phyloP scores from a whole-genome alignment of 2,329 filamentous ascomycete genomes.

The Exophiala alcalophila region DNA sequence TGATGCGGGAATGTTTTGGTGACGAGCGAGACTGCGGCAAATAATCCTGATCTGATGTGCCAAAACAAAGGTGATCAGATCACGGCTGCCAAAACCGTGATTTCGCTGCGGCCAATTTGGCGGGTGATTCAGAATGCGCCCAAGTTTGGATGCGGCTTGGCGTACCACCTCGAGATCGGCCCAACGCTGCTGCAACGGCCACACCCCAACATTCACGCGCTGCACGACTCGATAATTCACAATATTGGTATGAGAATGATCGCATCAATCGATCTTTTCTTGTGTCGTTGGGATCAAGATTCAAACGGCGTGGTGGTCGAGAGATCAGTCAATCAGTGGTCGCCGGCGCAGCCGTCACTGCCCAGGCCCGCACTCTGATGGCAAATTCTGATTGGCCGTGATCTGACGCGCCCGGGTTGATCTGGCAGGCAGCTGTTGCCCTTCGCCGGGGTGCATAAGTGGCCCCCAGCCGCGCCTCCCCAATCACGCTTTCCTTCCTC shows the following conservation, averaged over 20 bases:
- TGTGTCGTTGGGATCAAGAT: constrained; percentile 20
- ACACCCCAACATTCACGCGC: constrained; percentile 6
- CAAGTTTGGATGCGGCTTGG: constrained; percentile 23
- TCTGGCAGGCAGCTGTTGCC: constrained; percentile 15
- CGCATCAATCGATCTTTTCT: constrained; percentile 1
- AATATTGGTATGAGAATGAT: constrained; percentile 16
- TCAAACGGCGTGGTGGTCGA: constrained; percentile 11
- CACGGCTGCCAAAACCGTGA: constrained; percentile 17
- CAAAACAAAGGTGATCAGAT: constrained; percentile 26
- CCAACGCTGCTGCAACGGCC: neutral
- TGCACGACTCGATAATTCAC: constrained; percentile 17
- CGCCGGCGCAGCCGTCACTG: neutral
- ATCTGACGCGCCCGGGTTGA: constrained; percentile 25
- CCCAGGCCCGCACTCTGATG: constrained; percentile 27
- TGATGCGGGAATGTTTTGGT: constrained; percentile 20
- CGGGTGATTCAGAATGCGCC: constrained; percentile 24
- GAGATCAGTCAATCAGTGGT: constrained; percentile 23
- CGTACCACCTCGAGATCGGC: constrained; percentile 27
- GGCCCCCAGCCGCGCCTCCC: constrained; percentile 19
- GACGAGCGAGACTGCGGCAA: constrained; percentile 4
- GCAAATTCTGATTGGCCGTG: constrained; percentile 31
- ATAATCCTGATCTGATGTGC: neutral
- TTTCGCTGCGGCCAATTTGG: constrained; percentile 12
- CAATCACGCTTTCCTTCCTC: constrained; percentile 17
- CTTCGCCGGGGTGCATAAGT: constrained; percentile 25